These are phyloP conservation scores for Hypholoma fasciculare DNA, from an alignment of 768 basidiomycete genomes.

Conservation along the genomic window DNA sequence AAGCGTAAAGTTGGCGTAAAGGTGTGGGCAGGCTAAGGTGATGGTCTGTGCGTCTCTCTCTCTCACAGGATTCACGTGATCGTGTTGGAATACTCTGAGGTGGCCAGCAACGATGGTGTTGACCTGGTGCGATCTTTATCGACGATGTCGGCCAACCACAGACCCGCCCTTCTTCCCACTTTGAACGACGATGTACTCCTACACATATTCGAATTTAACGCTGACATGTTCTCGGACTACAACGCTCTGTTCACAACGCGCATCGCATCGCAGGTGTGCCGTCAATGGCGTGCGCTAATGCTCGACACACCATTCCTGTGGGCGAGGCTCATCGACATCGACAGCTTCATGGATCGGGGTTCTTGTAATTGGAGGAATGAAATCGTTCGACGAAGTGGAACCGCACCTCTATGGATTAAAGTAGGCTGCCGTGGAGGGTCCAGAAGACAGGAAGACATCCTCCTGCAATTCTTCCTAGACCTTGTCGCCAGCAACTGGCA, in stretches of 20 bases:
- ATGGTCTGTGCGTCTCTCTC: no score
- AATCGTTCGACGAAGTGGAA: constrained; percentile 1
- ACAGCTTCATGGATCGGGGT: not conserved
- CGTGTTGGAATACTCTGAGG: no score
- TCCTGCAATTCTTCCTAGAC: not conserved
- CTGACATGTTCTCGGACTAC: not conserved
- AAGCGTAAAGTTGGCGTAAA: no score
- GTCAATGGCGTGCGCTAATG: not conserved
- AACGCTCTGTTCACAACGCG: constrained; percentile 1
- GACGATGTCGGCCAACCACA: no score
- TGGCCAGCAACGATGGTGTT: no score
- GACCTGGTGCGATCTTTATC: no score
- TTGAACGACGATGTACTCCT: constrained; percentile 2
- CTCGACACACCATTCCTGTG: not conserved
- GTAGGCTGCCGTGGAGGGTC: not conserved
- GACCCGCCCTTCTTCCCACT: not conserved
- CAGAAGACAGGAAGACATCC: not conserved
- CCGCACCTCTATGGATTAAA: constrained; percentile 1
- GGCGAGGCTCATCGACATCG: constrained; percentile 2
- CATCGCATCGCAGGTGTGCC: constrained; percentile 3
- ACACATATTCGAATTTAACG: not conserved
- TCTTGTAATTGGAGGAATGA: not conserved
- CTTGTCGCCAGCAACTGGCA: not conserved
- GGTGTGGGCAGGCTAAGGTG: no score
- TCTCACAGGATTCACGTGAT: no score